Conservation (phyloP, 345 rosid genomes). For the Lagerstroemia speciosa region DNA sequence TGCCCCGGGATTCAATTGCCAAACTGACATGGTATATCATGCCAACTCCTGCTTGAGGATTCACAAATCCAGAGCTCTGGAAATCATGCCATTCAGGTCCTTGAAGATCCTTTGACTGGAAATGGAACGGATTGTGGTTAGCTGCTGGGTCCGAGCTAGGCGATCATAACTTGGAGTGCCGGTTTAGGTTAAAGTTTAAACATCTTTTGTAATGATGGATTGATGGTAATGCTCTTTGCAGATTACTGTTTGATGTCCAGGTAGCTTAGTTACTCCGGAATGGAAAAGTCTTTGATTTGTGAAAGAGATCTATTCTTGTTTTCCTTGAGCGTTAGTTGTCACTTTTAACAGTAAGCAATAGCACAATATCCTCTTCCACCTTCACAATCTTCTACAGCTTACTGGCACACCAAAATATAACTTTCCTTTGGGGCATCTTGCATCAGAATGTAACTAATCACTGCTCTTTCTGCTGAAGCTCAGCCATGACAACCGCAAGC, state of each 20-base stretch:
- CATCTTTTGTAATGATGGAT: background rate
- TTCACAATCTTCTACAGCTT: too few species aligned
- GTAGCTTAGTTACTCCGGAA: background rate
- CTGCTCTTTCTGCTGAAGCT: conserved; percentile 46
- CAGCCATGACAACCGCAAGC: conserved; percentile 29
- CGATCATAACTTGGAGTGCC: background rate
- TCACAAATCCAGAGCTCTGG: background rate
- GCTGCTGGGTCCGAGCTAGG: background rate
- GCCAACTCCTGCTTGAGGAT: background rate
- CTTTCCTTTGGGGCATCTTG: too few species aligned
- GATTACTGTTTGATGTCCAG: background rate
- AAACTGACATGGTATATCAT: background rate
- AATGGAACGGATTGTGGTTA: background rate
- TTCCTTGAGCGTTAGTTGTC: too few species aligned
- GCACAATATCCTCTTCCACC: too few species aligned
- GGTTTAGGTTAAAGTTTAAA: background rate
- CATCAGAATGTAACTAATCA: conserved; percentile 7
- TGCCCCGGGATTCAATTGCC: background rate
- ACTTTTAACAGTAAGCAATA: conserved; percentile 9
- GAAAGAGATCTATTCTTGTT: too few species aligned
- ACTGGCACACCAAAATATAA: too few species aligned
- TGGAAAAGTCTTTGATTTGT: background rate
- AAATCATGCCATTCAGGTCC: background rate
- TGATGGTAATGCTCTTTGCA: background rate
- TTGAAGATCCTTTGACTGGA: background rate